Evolutionary conservation across 192 early-diverging fungal genomes (phyloP), one percentile per base, ranked within the genome.

Genomic region (Linnemannia schmuckeri): DNA sequence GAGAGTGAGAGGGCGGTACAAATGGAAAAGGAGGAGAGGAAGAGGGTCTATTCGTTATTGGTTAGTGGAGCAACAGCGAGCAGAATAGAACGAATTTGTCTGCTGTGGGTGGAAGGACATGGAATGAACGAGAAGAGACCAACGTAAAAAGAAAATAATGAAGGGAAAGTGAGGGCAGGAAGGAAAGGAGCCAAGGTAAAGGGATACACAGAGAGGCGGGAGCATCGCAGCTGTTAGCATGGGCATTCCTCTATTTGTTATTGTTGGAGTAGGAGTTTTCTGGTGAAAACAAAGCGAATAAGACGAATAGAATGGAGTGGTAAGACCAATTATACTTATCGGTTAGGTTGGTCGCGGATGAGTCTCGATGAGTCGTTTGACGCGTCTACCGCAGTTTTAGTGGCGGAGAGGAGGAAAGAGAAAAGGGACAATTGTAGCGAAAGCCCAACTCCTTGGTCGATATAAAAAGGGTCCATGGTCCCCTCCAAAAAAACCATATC

Each of bases 331-430:
- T 33, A 57, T 0, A 57, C 20, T 68, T 7, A 66, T 22, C n/a
- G 47, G 76, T 52, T 57, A 52, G 17, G 22, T 70, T 70, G 33
- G 55, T 68, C 66, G 74, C 55, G n/a, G 30, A 78, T 83, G 82
- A 83, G 82, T 83, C 82, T 55, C 13, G 76, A 74, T 83, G 82
- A 83, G 82, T 83, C 81, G 63, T 57, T 37, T 61, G 41, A 20
- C 8, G 42, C 38, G 38, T 20, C 47, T 83, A 75, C 82, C 82
- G 76, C 77, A 78, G 82, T 49, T 69, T 20, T 70, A 52, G 49
- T 20, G 17, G 18, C 49, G 49, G 49, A 3, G 17, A 3, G 18
- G 47, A 12, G 44, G 42, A 0, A 44, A 10, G 42, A 44, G 42
- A 10, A 44, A 46, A 46, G 1, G 49, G 42, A 44, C 42, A 24